Conservation (phyloP, 345 rosid genomes). For the Syzygium aqueum region DNA sequence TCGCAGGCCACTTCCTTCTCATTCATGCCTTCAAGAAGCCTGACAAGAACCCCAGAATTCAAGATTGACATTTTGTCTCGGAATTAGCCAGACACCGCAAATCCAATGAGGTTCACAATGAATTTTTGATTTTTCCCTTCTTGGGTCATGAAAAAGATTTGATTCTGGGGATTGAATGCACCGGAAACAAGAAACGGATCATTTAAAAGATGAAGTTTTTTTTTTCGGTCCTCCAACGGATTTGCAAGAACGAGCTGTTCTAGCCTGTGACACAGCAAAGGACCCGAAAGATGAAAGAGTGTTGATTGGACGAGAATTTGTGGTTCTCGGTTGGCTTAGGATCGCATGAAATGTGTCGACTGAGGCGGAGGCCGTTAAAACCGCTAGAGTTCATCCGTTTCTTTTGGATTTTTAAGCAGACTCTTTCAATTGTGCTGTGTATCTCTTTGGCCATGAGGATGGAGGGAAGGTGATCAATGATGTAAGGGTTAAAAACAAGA, state of each 20-base stretch:
- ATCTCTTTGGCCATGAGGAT: background rate
- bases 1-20: constrained; percentile 16
- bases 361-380: background rate
- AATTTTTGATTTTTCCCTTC: background rate
- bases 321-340: background rate
- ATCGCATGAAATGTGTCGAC: background rate
- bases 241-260: background rate
- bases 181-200: background rate
- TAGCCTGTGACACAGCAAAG: constrained; percentile 1
- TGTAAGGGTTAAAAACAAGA: background rate
- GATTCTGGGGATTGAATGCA: background rate
- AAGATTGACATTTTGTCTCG: constrained; percentile 29
- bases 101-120: background rate
- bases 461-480: background rate
- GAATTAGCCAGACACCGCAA: background rate
- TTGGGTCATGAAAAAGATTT: background rate
- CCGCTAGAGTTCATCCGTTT: background rate
- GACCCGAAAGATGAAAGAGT: background rate
- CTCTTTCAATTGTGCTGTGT: background rate
- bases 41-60: constrained; percentile 46
- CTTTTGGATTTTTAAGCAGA: background rate
- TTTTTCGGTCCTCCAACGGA: background rate
- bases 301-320: background rate
- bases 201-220: background rate
- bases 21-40: constrained; percentile 46